Percentiles rank a stretch among this genome's conserved stretches.
phyloP scores from a whole-genome alignment of 257 asterid genomes.

The Rehmannia glutinosa region DNA sequence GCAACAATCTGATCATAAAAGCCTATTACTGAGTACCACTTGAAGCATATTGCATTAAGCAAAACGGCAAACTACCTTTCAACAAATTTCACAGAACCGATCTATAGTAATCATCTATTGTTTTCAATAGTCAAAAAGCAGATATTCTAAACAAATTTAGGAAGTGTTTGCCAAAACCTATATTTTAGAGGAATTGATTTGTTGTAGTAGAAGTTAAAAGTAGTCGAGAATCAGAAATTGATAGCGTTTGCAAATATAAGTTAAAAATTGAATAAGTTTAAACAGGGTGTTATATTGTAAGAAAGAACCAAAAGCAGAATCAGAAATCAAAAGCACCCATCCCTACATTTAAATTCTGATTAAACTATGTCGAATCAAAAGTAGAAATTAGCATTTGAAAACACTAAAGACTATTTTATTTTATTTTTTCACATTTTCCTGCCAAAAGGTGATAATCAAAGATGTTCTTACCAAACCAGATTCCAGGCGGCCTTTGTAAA shows the following conservation, averaged over 20 bases:
- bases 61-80: neutral
- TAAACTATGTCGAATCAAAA: neutral
- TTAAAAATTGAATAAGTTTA: too few species aligned
- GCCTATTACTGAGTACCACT: neutral
- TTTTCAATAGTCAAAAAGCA: neutral
- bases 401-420: too few species aligned
- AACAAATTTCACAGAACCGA: neutral
- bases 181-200: too few species aligned
- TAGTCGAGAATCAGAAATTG: neutral
- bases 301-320: too few species aligned
- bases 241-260: neutral
- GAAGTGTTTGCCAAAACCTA: neutral
- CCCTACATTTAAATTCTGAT: too few species aligned
- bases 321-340: too few species aligned
- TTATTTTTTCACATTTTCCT: neutral
- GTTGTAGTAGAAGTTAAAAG: neutral
- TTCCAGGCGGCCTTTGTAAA: slow-evolving; percentile 67
- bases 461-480: slow-evolving; percentile 46
- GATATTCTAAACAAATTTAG: neutral
- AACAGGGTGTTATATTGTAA: too few species aligned
- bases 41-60: slow-evolving; percentile 4
- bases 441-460: neutral
- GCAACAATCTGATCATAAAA: slow-evolving; percentile 54
- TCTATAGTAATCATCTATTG: neutral
- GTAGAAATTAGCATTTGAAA: neutral